A percentile compares a stretch with the other conserved stretches of the same genome.
These are phyloP conservation scores for Artemisia tridentata DNA, from an alignment of 129 eudicot genomes.

Conservation along the genomic window DNA sequence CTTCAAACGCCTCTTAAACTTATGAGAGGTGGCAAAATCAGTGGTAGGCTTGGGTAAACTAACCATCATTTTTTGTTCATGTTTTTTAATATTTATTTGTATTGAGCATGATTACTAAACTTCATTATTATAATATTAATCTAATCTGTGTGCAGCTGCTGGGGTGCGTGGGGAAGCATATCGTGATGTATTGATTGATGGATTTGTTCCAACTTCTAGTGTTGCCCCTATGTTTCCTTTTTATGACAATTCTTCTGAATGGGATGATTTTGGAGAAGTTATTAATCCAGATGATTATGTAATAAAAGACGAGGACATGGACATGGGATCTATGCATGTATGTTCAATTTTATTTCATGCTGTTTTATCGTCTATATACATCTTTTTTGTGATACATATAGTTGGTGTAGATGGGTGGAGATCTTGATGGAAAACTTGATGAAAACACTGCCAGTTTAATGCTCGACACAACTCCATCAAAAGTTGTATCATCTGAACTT, in stretches of 20 bases:
- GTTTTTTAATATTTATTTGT: no score
- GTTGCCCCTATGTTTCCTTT: conserved; percentile 95
- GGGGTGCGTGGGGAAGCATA: conserved; percentile 57
- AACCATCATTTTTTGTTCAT: no score
- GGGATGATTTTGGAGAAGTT: conserved; percentile 99
- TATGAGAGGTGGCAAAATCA: no score
- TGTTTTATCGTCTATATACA: neutral
- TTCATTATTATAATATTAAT: no score
- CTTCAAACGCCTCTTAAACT: no score
- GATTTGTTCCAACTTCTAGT: conserved; percentile 77
- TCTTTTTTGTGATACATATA: conserved; percentile 3
- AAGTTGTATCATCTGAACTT: conserved; percentile 85
- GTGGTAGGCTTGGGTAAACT: no score
- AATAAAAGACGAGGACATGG: conserved; percentile 81
- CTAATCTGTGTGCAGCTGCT: conserved; percentile 38
- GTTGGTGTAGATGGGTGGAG: conserved; percentile 60
- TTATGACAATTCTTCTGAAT: conserved; percentile 59
- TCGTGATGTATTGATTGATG: conserved; percentile 77
- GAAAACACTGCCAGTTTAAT: conserved; percentile 84
- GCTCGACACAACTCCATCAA: conserved; percentile 89
- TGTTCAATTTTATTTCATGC: conserved; percentile 23
- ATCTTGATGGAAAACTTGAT: conserved; percentile 83
- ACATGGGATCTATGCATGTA: conserved; percentile 57
- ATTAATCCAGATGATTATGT: conserved; percentile 92
- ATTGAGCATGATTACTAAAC: no score